Evolutionary conservation across 164 flowering plant genomes (phyloP).

Genomic region (Protea cynaroides): DNA sequence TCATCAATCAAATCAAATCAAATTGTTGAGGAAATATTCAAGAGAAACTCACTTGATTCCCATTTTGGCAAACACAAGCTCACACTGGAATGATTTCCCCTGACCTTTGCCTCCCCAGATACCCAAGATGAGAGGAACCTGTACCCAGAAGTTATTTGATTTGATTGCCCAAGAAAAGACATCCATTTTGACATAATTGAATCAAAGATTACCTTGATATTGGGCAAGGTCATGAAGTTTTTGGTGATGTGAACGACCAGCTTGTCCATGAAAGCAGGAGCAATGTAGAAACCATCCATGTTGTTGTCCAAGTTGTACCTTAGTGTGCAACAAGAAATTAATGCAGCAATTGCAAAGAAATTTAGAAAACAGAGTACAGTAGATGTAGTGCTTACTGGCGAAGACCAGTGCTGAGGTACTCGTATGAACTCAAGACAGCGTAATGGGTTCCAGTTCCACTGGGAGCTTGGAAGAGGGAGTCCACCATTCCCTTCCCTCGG

Average conservation of each 20-base stretch:
- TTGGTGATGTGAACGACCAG: constrained; percentile 55
- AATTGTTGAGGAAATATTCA: neutral
- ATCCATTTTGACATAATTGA: neutral
- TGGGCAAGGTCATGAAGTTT: constrained; percentile 52
- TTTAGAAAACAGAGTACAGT: too few species aligned
- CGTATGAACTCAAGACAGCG: constrained; percentile 49
- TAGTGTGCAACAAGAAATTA: neutral
- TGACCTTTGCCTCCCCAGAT: constrained; percentile 71
- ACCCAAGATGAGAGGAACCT: constrained; percentile 59
- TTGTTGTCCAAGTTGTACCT: constrained; percentile 48
- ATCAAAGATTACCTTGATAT: constrained; percentile 37
- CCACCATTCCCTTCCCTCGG: constrained; percentile 55
- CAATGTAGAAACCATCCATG: constrained; percentile 50
- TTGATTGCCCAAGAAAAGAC: neutral
- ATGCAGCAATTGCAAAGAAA: too few species aligned
- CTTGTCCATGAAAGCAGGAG: constrained; percentile 69
- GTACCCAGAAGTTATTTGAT: neutral
- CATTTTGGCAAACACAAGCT: constrained; percentile 52
- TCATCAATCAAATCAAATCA: too few species aligned
- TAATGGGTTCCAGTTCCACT: constrained; percentile 38
- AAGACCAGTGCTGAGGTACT: constrained; percentile 46
- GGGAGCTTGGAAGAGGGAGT: constrained; percentile 59
- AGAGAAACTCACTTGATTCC: constrained; percentile 33
- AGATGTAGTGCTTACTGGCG: constrained; percentile 48
- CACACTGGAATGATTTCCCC: constrained; percentile 65